Evolutionary conservation across 805 yeast genomes (phyloP).

Genomic region (Komagataella mondaviorum): DNA sequence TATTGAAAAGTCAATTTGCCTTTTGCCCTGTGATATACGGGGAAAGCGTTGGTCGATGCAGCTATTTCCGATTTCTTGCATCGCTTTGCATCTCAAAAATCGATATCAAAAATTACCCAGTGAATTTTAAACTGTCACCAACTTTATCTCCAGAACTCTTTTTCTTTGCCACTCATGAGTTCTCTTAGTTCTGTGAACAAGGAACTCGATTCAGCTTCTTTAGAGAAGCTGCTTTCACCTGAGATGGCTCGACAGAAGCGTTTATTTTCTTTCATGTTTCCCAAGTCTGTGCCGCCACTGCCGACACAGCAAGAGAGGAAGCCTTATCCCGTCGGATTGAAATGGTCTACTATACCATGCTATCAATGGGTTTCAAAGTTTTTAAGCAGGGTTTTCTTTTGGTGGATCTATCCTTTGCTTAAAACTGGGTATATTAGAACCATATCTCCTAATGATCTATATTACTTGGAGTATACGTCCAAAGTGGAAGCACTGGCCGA

Average conservation of each 20-base stretch:
- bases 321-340: slow-evolving; percentile 30
- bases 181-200: not conserved
- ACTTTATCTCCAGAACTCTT: not conserved
- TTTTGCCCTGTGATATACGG: no score
- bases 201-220: not conserved
- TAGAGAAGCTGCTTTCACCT: not conserved
- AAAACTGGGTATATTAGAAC: slow-evolving; percentile 60
- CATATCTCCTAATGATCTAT: slow-evolving; percentile 53
- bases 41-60: no score
- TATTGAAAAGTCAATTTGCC: no score
- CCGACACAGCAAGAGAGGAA: slow-evolving; percentile 37
- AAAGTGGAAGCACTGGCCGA: slow-evolving; percentile 25
- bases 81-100: no score
- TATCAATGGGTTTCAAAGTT: slow-evolving; percentile 20
- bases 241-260: slow-evolving; percentile 3
- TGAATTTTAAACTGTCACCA: no score
- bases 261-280: slow-evolving; percentile 3
- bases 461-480: slow-evolving; percentile 24
- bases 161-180: not conserved
- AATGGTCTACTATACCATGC: slow-evolving; percentile 43
- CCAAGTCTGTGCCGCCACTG: slow-evolving; percentile 32
- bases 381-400: slow-evolving; percentile 32
- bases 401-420: slow-evolving; percentile 60
- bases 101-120: not conserved
- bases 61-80: no score